Evolutionary conservation across 1,284 basidiomycete species (phyloP).

Genomic region (Ustilago crameri): DNA sequence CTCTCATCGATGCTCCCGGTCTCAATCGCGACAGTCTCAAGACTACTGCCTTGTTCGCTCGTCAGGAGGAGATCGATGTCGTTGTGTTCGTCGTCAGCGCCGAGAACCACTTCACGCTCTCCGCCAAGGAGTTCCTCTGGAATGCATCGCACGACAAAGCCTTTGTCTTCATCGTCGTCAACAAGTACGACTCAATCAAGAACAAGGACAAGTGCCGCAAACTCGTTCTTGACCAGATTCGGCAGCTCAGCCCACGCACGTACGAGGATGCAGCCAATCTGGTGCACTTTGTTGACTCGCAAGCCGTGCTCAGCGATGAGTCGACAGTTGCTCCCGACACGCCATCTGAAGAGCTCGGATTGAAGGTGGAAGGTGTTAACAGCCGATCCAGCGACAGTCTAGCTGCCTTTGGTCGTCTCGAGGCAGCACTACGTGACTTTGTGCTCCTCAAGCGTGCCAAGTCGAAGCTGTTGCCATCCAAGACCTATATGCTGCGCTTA

Average conservation of each 20-base stretch:
- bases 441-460: slow-evolving; percentile 93
- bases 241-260: slow-evolving; percentile 87
- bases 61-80: slow-evolving; percentile 98
- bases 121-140: slow-evolving; percentile 92
- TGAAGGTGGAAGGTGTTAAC: slow-evolving; percentile 38
- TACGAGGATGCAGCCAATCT: slow-evolving; percentile 91
- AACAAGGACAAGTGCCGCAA: slow-evolving; percentile 94
- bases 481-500: slow-evolving; percentile 89
- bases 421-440: slow-evolving; percentile 91
- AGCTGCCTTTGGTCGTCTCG: slow-evolving; percentile 82
- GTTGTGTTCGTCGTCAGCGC: slow-evolving; percentile 98
- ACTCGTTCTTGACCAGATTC: slow-evolving; percentile 92
- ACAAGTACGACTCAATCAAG: slow-evolving; percentile 95
- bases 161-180: slow-evolving; percentile 97
- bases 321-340: slow-evolving; percentile 42
- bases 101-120: slow-evolving; percentile 98
- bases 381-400: slow-evolving; percentile 25
- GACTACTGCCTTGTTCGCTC: slow-evolving; percentile 94
- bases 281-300: slow-evolving; percentile 96
- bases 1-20: slow-evolving; percentile 97
- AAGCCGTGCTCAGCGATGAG: slow-evolving; percentile 65
- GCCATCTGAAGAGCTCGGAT: slow-evolving; percentile 40
- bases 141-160: slow-evolving; percentile 97
- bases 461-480: slow-evolving; percentile 94
- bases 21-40: slow-evolving; percentile 95